Conservation (phyloP, 2,329 filamentous ascomycete genomes). For the Chrysoporthe austroafricana region DNA sequence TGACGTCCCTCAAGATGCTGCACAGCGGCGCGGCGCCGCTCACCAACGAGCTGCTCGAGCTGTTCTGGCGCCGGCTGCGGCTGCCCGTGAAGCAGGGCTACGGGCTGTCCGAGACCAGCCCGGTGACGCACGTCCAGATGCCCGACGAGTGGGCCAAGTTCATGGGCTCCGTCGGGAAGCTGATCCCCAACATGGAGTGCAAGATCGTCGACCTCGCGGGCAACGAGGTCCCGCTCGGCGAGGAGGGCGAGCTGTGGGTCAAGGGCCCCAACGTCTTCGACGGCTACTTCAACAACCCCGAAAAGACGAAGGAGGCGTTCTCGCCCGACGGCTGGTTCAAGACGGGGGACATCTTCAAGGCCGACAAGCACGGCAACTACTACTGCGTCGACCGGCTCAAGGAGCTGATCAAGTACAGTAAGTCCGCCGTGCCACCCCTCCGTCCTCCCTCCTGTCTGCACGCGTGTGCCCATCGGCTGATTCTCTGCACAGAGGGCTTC, state of each 20-base stretch:
- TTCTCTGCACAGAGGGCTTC: conserved; percentile 63
- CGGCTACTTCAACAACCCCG: conserved; percentile 76
- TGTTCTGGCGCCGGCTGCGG: conserved; percentile 73
- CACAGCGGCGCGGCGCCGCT: conserved; percentile 88
- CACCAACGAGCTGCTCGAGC: conserved; percentile 77
- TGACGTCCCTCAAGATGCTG: conserved; percentile 78
- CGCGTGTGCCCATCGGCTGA: conserved; percentile 34
- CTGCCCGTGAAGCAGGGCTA: conserved; percentile 91
- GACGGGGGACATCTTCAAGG: conserved; percentile 84
- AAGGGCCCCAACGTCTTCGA: conserved; percentile 80
- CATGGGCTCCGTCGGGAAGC: conserved; percentile 76
- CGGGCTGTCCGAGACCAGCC: conserved; percentile 84
- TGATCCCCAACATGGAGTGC: conserved; percentile 79
- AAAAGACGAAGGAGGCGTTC: conserved; percentile 72
- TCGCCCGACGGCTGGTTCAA: conserved; percentile 84
- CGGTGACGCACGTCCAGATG: conserved; percentile 73
- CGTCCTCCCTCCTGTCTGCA: not conserved
- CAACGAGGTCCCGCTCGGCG: conserved; percentile 58
- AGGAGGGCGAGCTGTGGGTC: conserved; percentile 75
- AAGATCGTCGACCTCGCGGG: conserved; percentile 74
- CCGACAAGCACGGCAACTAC: conserved; percentile 78
- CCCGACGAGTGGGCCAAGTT: conserved; percentile 77
- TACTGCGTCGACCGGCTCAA: conserved; percentile 89
- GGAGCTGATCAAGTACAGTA: conserved; percentile 65
- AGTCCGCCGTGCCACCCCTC: conserved; percentile 32